Evolutionary conservation across 192 early-diverging fungal genomes (phyloP).

Genomic region (Dispira simplex): DNA sequence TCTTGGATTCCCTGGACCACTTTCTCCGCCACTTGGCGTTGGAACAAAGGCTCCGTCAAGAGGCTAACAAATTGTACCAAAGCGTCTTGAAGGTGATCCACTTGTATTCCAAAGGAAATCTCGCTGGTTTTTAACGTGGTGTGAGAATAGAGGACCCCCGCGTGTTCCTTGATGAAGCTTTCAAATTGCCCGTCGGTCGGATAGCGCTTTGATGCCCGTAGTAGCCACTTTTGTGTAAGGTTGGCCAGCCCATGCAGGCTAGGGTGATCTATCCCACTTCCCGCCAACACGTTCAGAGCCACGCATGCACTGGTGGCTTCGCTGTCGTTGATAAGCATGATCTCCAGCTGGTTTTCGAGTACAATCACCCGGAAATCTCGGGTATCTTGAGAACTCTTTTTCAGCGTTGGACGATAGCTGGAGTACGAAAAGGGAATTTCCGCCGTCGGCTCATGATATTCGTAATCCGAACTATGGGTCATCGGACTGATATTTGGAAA

Average conservation of each 20-base stretch:
- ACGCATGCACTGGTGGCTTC: neutral
- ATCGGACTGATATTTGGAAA: too few relatives aligned
- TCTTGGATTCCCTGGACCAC: constrained; percentile 1
- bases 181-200: neutral
- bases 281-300: neutral
- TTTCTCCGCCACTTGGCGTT: constrained; percentile 7
- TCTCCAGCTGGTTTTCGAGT: constrained; percentile 9
- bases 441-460: neutral
- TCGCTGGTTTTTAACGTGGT: neutral
- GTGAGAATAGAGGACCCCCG: neutral
- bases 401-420: neutral
- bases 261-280: neutral
- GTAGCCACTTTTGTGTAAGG: constrained; percentile 3
- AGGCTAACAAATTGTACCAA: neutral
- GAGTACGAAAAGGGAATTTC: constrained; percentile 4
- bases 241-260: neutral
- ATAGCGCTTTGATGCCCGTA: neutral
- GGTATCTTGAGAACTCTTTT: neutral
- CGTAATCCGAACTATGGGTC: neutral
- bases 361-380: constrained; percentile 6
- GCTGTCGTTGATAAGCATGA: constrained; percentile 10
- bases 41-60: neutral
- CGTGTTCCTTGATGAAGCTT: constrained; percentile 5
- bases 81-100: neutral
- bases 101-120: neutral